A percentile compares a stretch with the other conserved stretches of the same genome.
phyloP scores from a whole-genome alignment of 805 yeast genomes.

The Kazachstania bromeliacearum region DNA sequence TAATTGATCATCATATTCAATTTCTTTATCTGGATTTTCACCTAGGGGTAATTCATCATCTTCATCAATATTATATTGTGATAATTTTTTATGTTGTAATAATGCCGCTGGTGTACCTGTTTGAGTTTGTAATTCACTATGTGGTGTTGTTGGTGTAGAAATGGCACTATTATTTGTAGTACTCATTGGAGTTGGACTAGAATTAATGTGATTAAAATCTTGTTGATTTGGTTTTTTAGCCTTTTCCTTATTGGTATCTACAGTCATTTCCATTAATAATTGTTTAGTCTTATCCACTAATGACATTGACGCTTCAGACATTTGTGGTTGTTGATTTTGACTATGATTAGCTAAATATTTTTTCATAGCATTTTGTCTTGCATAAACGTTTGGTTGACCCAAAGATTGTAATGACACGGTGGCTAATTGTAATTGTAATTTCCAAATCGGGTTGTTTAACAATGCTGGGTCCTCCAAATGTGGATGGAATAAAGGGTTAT shows the following conservation, averaged over 20 bases:
- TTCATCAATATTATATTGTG: conserved; percentile 34
- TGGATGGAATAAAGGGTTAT: conserved; percentile 29
- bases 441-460: conserved; percentile 29
- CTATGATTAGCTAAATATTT: conserved; percentile 24
- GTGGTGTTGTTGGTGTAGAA: conserved; percentile 29
- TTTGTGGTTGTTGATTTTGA: conserved; percentile 13
- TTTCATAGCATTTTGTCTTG: conserved; percentile 32
- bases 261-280: conserved; percentile 25
- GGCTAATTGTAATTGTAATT: conserved; percentile 28
- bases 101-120: conserved; percentile 24
- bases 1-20: conserved; percentile 53
- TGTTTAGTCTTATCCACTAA: conserved; percentile 28
- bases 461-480: conserved; percentile 27
- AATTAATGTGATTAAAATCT: not conserved
- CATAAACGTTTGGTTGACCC: conserved; percentile 31
- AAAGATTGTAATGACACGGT: conserved; percentile 26
- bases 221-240: conserved; percentile 1
- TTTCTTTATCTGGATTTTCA: conserved; percentile 6
- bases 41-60: conserved; percentile 43
- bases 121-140: conserved; percentile 19
- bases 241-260: conserved; percentile 9
- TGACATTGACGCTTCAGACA: conserved; percentile 24
- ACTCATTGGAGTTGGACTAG: conserved; percentile 11
- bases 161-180: conserved; percentile 19
- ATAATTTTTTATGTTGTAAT: conserved; percentile 33